phyloP scores from a whole-genome alignment of 1,284 basidiomycete genomes.

The Puccinia horiana region DNA sequence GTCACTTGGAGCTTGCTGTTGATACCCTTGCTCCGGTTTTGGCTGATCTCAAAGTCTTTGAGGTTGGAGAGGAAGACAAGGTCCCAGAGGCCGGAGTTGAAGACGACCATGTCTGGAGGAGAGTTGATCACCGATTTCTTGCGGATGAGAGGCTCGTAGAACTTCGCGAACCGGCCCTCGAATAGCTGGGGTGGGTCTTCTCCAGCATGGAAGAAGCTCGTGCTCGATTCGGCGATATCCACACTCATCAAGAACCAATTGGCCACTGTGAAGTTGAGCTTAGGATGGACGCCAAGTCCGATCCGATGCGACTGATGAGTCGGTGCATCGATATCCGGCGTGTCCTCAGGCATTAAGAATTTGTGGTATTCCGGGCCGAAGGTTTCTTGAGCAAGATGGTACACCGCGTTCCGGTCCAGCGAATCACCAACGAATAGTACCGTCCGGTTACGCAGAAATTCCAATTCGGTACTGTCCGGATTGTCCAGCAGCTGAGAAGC shows the following conservation, averaged over 20 bases:
- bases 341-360: neutral
- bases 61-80: conserved; percentile 26
- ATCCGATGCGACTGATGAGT: neutral
- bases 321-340: neutral
- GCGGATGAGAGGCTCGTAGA: conserved; percentile 8
- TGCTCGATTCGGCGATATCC: neutral
- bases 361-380: neutral
- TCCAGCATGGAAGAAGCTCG: conserved; percentile 2
- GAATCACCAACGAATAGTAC: conserved; percentile 21
- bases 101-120: conserved; percentile 16
- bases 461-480: neutral
- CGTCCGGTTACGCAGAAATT: conserved; percentile 13
- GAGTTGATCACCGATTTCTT: neutral
- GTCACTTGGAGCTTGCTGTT: neutral
- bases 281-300: conserved; percentile 14
- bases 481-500: neutral
- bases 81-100: conserved; percentile 35
- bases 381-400: conserved; percentile 28
- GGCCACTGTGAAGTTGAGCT: neutral
- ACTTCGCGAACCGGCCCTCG: conserved; percentile 12
- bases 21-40: neutral
- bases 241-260: conserved; percentile 41
- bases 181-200: conserved; percentile 23
- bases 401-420: conserved; percentile 21
- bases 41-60: neutral